A percentile compares a stretch with the other conserved stretches of the same genome.
These are phyloP conservation scores for Plectosphaerella plurivora DNA, from an alignment of 2,329 filamentous ascomycete genomes.

Conservation along the genomic window DNA sequence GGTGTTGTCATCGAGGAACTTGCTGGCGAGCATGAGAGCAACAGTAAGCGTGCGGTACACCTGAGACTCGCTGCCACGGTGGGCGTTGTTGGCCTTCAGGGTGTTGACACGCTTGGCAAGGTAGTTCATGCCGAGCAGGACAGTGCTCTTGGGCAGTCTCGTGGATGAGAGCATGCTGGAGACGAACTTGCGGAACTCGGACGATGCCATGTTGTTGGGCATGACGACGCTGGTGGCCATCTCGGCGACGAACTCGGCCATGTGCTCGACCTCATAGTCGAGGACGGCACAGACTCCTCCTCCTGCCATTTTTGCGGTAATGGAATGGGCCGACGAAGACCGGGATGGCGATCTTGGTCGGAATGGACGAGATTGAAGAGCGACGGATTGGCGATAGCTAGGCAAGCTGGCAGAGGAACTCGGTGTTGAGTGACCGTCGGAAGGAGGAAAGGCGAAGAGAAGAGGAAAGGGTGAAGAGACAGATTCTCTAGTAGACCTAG, in stretches of 20 bases:
- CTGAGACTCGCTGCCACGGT: conserved; percentile 61
- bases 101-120: conserved; percentile 78
- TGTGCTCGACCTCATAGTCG: conserved; percentile 94
- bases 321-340: conserved; percentile 31
- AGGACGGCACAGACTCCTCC: conserved; percentile 90
- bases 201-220: conserved; percentile 34
- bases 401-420: too few relatives aligned
- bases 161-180: conserved; percentile 87
- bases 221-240: conserved; percentile 65
- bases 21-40: conserved; percentile 81
- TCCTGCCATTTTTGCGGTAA: conserved; percentile 58
- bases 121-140: conserved; percentile 86
- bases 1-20: conserved; percentile 94
- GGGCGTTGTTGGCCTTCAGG: conserved; percentile 50
- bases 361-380: not conserved
- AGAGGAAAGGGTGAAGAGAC: conserved; percentile 1
- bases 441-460: not conserved
- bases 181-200: conserved; percentile 87
- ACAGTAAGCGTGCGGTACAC: conserved; percentile 87
- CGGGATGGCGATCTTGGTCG: conserved; percentile 32
- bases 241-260: conserved; percentile 92
- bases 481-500: not conserved
- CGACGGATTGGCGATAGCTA: too few relatives aligned
- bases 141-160: conserved; percentile 83
- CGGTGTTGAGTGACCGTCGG: too few relatives aligned